These are phyloP conservation scores for Taxillus chinensis DNA, from an alignment of 164 flowering plant genomes.

Conservation along the genomic window DNA sequence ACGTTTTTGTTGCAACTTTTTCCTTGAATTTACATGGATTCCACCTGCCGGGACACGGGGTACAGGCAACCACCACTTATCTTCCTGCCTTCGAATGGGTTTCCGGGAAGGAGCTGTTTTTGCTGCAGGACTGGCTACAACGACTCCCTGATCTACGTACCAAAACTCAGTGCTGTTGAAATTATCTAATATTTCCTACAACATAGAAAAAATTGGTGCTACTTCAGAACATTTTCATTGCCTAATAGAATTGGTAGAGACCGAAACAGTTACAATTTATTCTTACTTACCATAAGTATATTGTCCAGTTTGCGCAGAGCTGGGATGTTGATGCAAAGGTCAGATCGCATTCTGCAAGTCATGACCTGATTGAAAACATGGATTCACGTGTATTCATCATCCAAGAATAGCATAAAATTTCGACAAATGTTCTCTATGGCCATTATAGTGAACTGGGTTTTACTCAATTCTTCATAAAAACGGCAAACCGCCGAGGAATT, in stretches of 20 bases:
- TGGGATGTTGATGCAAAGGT: constrained; percentile 77
- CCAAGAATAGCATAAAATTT: too few relatives aligned
- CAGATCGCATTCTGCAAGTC: constrained; percentile 86
- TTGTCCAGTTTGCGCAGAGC: constrained; percentile 88
- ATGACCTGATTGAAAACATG: constrained; percentile 43
- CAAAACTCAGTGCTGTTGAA: constrained; percentile 73
- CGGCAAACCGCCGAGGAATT: too few relatives aligned
- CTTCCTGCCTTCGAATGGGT: constrained; percentile 70
- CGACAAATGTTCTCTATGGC: too few relatives aligned
- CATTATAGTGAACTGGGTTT: too few relatives aligned
- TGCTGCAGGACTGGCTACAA: constrained; percentile 52
- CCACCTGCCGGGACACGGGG: constrained; percentile 80
- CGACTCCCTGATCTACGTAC: constrained; percentile 91
- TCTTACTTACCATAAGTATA: constrained; percentile 76
- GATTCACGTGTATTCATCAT: too few relatives aligned
- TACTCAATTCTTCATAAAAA: too few relatives aligned
- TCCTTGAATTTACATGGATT: constrained; percentile 56
- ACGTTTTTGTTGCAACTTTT: constrained; percentile 64
- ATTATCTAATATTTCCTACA: constrained; percentile 82
- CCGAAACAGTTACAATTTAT: not conserved
- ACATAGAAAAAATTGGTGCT: not conserved
- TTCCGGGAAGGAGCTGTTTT: constrained; percentile 60
- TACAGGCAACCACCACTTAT: constrained; percentile 98
- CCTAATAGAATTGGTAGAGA: not conserved
- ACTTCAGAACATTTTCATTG: not conserved